phyloP scores from a whole-genome alignment of 2,329 filamentous ascomycete species.

The Talaromyces sp. region DNA sequence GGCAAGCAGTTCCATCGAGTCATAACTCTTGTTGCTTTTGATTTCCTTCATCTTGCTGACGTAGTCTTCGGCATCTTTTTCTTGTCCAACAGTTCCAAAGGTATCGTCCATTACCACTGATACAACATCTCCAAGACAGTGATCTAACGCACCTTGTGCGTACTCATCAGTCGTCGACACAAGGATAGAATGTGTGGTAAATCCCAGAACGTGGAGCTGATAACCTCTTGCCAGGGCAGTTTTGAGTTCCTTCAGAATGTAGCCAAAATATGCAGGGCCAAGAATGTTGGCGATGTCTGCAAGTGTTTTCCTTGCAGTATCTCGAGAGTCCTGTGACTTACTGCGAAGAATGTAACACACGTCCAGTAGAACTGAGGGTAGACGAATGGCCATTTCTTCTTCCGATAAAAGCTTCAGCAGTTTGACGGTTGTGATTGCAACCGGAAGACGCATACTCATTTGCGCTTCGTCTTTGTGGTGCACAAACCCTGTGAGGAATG shows the following conservation, averaged over 20 bases:
- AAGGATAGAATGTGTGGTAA: conserved; percentile 87
- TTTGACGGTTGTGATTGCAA: conserved; percentile 84
- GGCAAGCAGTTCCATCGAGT: conserved; percentile 90
- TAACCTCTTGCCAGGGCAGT: conserved; percentile 79
- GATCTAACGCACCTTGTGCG: conserved; percentile 77
- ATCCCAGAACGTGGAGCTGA: conserved; percentile 91
- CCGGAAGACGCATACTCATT: conserved; percentile 85
- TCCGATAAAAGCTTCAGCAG: conserved; percentile 73
- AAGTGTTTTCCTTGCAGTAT: conserved; percentile 84
- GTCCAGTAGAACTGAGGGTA: conserved; percentile 82
- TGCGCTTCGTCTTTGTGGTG: conserved; percentile 93
- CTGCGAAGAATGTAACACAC: conserved; percentile 90
- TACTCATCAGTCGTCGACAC: conserved; percentile 68
- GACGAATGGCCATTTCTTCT: conserved; percentile 63
- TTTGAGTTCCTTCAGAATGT: conserved; percentile 86
- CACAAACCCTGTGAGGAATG: conserved; percentile 73
- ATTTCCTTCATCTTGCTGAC: conserved; percentile 94
- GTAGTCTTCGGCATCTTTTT: conserved; percentile 96
- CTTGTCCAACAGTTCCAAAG: conserved; percentile 84
- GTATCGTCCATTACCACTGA: conserved; percentile 94
- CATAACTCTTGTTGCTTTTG: conserved; percentile 95
- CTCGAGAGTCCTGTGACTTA: conserved; percentile 78
- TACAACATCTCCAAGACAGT: conserved; percentile 73
- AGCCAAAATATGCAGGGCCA: conserved; percentile 77
- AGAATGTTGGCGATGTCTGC: conserved; percentile 75